Base-by-base conservation (phyloP, 2,329 filamentous ascomycete species). In the Incumbomyces delicatus region DNA sequence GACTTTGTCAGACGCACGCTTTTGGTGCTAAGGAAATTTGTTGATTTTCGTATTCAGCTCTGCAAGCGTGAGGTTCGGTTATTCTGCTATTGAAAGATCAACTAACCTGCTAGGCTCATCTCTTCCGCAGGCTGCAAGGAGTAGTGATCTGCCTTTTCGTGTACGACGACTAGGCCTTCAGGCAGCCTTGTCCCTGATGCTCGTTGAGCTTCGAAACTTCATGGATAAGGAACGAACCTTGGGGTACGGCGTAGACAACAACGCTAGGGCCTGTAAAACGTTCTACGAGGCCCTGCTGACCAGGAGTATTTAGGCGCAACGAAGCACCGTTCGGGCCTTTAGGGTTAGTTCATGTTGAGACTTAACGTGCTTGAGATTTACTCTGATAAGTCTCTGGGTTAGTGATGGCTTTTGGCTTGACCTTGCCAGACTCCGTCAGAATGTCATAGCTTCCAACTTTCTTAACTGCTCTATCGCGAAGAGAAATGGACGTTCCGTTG, bases 371-470 rank as follows among this genome's bases (percentile, higher is more conserved):
- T 14, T 17, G 12, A 35, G 33, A 17, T 11, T 17, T 35, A 35
- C 12, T 17, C 16, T 35, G 6, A 17, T 14, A 33, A 22, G 39
- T 27, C 5, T 29, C 39, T 29, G 39, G 39, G 18, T 16, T 16
- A 12, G 18, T 12, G 29, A 41, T 41, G 3, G n/a, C 39, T 27
- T 14, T 30, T 22, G 18, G 22, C 41, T 32, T 32, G 41, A 43
- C 41, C 16, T 32, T 43, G 27, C 41, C 41, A 17, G 41, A 20
- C 33, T 43, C 41, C 30, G 22, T 43, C 27, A 32, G 13, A 22
- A 43, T 33, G 29, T 14, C 41, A 33, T 43, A 43, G 41, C 41
- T 43, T 43, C 41, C 41, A 13, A 22, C 22, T 43, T 43, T 43
- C 41, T 43, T 43, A 22, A 17, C 29, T 32, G 41, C 14, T 43